Conservation (phyloP, 306 rosid species). For the Echinosophora koreensis region DNA sequence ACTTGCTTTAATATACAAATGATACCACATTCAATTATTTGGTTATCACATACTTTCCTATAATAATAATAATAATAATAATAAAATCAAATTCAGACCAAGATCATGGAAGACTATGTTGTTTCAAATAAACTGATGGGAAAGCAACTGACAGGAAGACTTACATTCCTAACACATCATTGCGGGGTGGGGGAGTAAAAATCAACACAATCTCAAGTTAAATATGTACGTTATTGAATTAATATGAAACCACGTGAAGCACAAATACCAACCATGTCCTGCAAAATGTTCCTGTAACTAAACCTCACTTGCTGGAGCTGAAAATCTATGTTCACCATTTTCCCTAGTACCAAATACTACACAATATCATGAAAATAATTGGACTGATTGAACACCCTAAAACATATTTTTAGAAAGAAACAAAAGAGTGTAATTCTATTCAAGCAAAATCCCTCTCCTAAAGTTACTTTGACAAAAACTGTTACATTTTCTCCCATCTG, state of each 20-base stretch:
- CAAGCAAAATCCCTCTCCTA: not conserved
- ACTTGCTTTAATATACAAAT: slow-evolving; percentile 9
- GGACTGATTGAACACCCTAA: not conserved
- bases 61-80: not conserved
- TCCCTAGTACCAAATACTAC: slow-evolving; percentile 11
- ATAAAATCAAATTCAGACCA: not conserved
- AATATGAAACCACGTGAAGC: slow-evolving; percentile 28
- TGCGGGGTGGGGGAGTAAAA: not conserved
- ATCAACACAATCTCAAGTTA: not conserved
- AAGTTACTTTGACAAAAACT: not conserved
- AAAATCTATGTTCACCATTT: not conserved
- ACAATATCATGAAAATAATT: slow-evolving; percentile 28
- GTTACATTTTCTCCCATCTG: slow-evolving; percentile 22
- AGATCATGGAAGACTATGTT: slow-evolving; percentile 2
- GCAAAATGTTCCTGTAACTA: slow-evolving; percentile 1
- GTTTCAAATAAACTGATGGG: slow-evolving; percentile 3
- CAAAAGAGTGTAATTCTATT: not conserved
- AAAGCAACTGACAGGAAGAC: slow-evolving; percentile 14
- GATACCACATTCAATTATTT: slow-evolving; percentile 19
- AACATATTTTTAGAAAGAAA: not conserved
- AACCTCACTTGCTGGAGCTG: slow-evolving; percentile 17
- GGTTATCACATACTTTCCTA: slow-evolving; percentile 5
- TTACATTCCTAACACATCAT: not conserved
- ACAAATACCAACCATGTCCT: not conserved
- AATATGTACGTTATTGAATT: not conserved